Evolutionary conservation across 1,284 basidiomycete species (phyloP), one percentile per base, ranked within the genome.

Genomic region (Ceratobasidium theobromae): DNA sequence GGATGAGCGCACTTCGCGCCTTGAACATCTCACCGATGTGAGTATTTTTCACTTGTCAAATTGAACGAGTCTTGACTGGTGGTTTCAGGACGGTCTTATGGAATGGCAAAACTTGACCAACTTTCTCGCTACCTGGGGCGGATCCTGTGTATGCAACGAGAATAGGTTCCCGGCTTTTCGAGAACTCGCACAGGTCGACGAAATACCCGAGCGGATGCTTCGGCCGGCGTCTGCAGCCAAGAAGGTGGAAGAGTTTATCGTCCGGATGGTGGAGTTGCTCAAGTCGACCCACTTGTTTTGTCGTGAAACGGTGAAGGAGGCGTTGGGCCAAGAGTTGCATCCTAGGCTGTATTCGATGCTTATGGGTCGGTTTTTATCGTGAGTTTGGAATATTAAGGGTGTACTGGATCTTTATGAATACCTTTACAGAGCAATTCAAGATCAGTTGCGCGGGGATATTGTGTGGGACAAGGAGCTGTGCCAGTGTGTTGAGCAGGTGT

Each of bases 41-140:
- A 49, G 57, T 38, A 14, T 12, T 28, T 38, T 30, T 3, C 45
- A 43, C 30, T 23, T 33, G 23, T 12, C 46, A 52, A 70, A 67
- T 18, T 38, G n/a, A n/a, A n/a, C n/a, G n/a, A n/a, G n/a, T n/a
- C n/a, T n/a, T n/a, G n/a, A 68, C 9, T 71, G 91, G 86, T 91
- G 93, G 18, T 83, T 87, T 69, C 84, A 86, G 57, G 57, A 62
- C 32, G 57, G 57, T 5, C 46, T 62, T 45, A 83, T 82, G 67
- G 75, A 93, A 71, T 97, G 94, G 94, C 89, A 93, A 73, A 94
- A 96, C 74, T 79, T 93, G 23, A 88, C 91, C 0, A 79, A 93
- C 28, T 92, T 91, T 75, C 77, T 96, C 45, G 86, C 90, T 16
- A 84, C 91, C 0, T 84, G 90, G 27, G 87, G 89, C 40, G 86